Percentiles rank a stretch among this genome's conserved stretches.
Evolutionary conservation across 1,284 basidiomycete species (phyloP).

Genomic region (Trametes sp.): DNA sequence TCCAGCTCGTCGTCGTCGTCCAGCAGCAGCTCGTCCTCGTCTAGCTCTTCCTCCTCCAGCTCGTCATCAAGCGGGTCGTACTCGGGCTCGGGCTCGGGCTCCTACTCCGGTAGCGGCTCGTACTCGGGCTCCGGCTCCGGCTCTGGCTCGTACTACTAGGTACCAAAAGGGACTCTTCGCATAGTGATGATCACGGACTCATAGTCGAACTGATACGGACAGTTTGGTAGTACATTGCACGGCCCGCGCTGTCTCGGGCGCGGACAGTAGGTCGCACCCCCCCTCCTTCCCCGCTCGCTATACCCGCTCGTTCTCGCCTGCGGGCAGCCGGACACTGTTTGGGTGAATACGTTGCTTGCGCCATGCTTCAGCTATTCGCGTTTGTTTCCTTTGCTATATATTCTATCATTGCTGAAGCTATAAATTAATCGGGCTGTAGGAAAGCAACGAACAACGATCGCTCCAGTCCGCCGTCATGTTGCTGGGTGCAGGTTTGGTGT

Average conservation of each 20-base stretch:
- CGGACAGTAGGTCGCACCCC: background rate
- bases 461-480: no score
- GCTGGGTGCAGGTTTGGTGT: no score
- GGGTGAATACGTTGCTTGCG: constrained; percentile 32
- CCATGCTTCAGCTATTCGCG: constrained; percentile 26
- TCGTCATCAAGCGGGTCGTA: constrained; percentile 10
- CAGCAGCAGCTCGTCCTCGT: constrained; percentile 9
- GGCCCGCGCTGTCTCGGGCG: background rate
- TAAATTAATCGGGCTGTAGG: constrained; percentile 29
- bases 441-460: constrained; percentile 1
- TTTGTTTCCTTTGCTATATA: constrained; percentile 29
- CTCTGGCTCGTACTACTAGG: constrained; percentile 18
- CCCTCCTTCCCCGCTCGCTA: background rate
- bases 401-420: constrained; percentile 33
- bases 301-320: constrained; percentile 10
- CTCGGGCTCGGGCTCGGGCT: no score
- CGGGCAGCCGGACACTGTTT: constrained; percentile 28
- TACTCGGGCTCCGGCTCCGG: constrained; percentile 1
- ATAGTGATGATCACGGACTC: constrained; percentile 24
- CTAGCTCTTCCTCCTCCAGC: background rate
- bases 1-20: constrained; percentile 2
- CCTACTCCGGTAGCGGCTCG: no score
- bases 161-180: constrained; percentile 31
- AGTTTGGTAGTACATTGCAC: constrained; percentile 31
- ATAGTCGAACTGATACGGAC: constrained; percentile 33